Conservation (phyloP, 305 asterid genomes). For the Rubia balearica region DNA sequence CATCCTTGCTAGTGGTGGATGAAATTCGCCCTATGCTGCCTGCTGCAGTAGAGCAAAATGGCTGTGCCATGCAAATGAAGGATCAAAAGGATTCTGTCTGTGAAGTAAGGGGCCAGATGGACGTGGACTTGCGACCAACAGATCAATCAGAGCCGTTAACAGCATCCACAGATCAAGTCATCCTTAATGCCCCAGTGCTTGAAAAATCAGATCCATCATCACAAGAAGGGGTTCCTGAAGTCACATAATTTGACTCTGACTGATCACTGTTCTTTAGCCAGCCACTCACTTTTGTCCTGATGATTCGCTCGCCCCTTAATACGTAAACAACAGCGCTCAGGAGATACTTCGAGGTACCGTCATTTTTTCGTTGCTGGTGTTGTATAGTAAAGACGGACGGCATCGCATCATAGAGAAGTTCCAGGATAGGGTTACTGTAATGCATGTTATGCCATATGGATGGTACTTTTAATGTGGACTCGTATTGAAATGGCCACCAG, state of each 20-base stretch:
- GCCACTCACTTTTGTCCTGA: slow-evolving; percentile 3
- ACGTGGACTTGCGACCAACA: slow-evolving; percentile 20
- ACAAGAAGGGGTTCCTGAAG: slow-evolving; percentile 27
- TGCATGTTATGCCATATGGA: not conserved
- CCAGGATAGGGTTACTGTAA: no score
- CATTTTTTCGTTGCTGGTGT: slow-evolving; percentile 9
- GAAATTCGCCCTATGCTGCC: no score
- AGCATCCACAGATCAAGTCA: slow-evolving; percentile 35
- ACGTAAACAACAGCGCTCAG: slow-evolving; percentile 3
- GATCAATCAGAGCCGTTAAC: slow-evolving; percentile 24
- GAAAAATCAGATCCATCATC: slow-evolving; percentile 25
- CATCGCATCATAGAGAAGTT: not conserved
- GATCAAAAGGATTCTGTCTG: slow-evolving; percentile 27
- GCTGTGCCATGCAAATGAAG: slow-evolving; percentile 15
- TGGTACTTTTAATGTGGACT: not conserved
- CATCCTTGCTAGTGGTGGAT: slow-evolving; percentile 3
- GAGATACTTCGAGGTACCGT: not conserved
- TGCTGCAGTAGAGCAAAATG: not conserved
- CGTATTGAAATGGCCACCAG: not conserved
- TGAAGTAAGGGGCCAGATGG: slow-evolving; percentile 22
- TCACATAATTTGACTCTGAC: not conserved
- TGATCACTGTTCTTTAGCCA: slow-evolving; percentile 1
- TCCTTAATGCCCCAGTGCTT: slow-evolving; percentile 36
- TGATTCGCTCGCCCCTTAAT: not conserved
- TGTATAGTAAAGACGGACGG: slow-evolving; percentile 8